These are phyloP conservation scores for Cotoneaster glaucophyllus DNA, from an alignment of 306 rosid genomes.

Conservation along the genomic window DNA sequence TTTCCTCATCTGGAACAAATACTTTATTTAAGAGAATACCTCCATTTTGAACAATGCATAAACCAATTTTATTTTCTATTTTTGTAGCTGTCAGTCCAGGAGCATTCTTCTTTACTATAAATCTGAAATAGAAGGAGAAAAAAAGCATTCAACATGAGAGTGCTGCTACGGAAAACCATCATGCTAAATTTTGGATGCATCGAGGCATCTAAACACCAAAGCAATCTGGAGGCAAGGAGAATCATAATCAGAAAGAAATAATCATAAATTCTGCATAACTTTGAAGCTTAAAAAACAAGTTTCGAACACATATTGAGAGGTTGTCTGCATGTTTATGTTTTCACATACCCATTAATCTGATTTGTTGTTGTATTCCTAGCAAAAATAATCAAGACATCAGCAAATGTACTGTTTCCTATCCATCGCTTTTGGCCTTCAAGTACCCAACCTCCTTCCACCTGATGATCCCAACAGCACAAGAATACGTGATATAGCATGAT, in stretches of 20 bases:
- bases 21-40: slow-evolving; percentile 65
- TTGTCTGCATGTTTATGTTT: background rate
- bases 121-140: slow-evolving; percentile 40
- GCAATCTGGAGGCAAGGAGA: background rate
- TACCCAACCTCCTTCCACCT: slow-evolving; percentile 91
- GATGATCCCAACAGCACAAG: slow-evolving; percentile 28
- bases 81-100: slow-evolving; percentile 79
- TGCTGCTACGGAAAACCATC: background rate
- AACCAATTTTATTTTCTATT: slow-evolving; percentile 82
- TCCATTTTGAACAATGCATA: slow-evolving; percentile 90
- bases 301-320: background rate
- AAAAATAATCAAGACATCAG: slow-evolving; percentile 69
- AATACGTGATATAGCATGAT: slow-evolving; percentile 10
- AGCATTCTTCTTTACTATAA: slow-evolving; percentile 60
- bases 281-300: background rate
- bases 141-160: slow-evolving; percentile 7
- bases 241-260: background rate
- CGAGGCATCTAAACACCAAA: background rate
- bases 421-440: slow-evolving; percentile 86
- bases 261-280: background rate
- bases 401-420: slow-evolving; percentile 92
- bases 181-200: background rate
- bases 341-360: slow-evolving; percentile 74
- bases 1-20: slow-evolving; percentile 70
- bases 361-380: slow-evolving; percentile 72